A percentile compares a stretch with the other conserved stretches of the same genome.
phyloP scores from a whole-genome alignment of 2,329 filamentous ascomycete genomes.

The Raffaelea arxii region DNA sequence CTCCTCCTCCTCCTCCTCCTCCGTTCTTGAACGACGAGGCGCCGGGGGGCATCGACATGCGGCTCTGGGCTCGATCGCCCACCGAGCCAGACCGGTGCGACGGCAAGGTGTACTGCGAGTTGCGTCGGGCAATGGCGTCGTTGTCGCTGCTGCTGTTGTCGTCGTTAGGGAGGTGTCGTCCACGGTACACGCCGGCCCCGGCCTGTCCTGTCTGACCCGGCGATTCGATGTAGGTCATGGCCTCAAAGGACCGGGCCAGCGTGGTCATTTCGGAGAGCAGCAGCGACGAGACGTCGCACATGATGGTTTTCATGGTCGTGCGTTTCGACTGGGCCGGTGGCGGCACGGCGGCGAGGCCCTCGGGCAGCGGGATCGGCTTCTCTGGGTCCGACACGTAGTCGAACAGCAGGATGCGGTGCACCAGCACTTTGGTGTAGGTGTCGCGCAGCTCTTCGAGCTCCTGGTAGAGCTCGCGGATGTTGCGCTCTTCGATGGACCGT shows the following conservation, averaged over 20 bases:
- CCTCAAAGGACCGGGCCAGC: constrained; percentile 63
- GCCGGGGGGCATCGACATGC: constrained; percentile 85
- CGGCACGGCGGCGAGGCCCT: constrained; percentile 64
- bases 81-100: constrained; percentile 42
- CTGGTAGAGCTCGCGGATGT: constrained; percentile 50
- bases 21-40: constrained; percentile 37
- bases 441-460: constrained; percentile 64
- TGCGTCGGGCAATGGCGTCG: constrained; percentile 29
- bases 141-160: constrained; percentile 3
- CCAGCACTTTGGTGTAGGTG: constrained; percentile 63
- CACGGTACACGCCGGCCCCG: constrained; percentile 27
- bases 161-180: constrained; percentile 9
- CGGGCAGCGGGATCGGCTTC: constrained; percentile 44
- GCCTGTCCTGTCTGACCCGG: constrained; percentile 47
- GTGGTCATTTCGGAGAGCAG: constrained; percentile 67
- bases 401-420: constrained; percentile 73
- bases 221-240: constrained; percentile 66
- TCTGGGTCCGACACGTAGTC: constrained; percentile 49
- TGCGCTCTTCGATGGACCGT: constrained; percentile 42
- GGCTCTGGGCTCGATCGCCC: constrained; percentile 50
- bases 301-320: constrained; percentile 72
- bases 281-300: constrained; percentile 68
- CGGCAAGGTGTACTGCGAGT: constrained; percentile 44
- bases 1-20: constrained; percentile 14
- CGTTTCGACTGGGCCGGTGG: constrained; percentile 56